Base-by-base conservation (phyloP, 352 stramenopile genomes). In the Globisporangium abappressorium region DNA sequence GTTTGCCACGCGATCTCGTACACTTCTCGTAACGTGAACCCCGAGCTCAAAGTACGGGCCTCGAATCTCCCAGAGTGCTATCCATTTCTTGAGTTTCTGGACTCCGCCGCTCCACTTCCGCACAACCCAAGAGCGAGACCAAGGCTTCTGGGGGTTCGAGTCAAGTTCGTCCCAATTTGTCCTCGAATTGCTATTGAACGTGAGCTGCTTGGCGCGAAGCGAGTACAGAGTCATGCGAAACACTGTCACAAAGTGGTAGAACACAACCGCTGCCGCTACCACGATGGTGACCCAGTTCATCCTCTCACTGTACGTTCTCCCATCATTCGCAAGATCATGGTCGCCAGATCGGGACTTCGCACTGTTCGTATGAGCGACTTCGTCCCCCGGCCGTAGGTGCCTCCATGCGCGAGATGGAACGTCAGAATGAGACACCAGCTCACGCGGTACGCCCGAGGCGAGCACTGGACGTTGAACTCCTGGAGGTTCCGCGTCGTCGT, bases 391-490 rank as follows among this genome's bases (percentile, higher is more conserved):
- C 24, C 12, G 24, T 57, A 57, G 3, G 14, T 12, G 14, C 11
- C 7, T 11, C 24, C 24, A 24, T 57, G 51, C 11, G 22, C 12
- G 9, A 57, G 11, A 57, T 57, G 24, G 41, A 49, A 49, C 41
- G 15, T 6, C 41, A 49, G 41, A 6, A 49, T 2, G 15, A 57
- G 24, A 33, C 51, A 34, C 51, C 51, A 57, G 22, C 12, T 34
- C 24, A 30, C 51, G 11, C 51, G 51, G 51, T 34, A 57, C 5
- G 51, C 24, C 3, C 51, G 24, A 30, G 12, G 51, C 5, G 24
- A 57, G 53, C 53, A 22, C 53, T 36, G 53, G 24, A 57, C 53
- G 53, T 36, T 57, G 53, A 57, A 34, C 24, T 57, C 24, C 53
- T 57, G 53, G 24, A 36, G 24, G 5, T 36, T 57, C 24, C 26